Evolutionary conservation across 352 stramenopile genomes (phyloP), one percentile per base, ranked within the genome.

Genomic region (Phytophthora rubi): DNA sequence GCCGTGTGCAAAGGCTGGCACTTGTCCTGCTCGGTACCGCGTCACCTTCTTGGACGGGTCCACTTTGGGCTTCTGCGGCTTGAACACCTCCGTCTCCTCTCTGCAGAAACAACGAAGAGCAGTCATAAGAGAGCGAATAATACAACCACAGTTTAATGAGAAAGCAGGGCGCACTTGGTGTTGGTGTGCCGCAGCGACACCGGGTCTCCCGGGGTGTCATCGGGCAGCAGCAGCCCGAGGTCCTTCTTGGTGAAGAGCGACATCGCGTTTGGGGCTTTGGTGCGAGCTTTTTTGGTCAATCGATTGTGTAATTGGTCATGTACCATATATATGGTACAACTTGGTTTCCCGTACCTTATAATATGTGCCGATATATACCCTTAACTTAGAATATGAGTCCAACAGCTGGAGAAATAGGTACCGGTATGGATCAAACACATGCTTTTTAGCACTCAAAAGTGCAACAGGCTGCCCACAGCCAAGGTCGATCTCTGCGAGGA

Each of bases 221-320:
- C 89, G 18, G 88, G 89, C 52, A 97, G 81, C 58, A 95, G 67
- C 12, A 94, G 65, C 42, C 80, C 89, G 42, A 97, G 66, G 72
- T 96, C 89, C 63, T 94, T 95, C 81, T 96, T 96, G 62, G 81
- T 92, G 77, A 96, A 97, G 55, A 92, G 80, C 65, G 86, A 80
- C 89, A 96, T 95, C 5, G 18, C 15, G 3, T 30, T 30, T 10
- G 18, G 16, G 35, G 6, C 6, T 30, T 30, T 30, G 4, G 3
- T 30, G 28, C 28, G 28, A 30, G 28, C 28, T 30, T 6, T 30
- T 30, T 30, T 30, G 28, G 28, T 30, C 28, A 30, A 13, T 13
- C 10, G 13, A 16, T 42, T 42, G 35, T 42, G 2, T 1, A 42
- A 42, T 42, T 42, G 35, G 35, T 42, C 10, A 3, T 30, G 28